These are phyloP conservation scores for Agaricus blazei DNA, from an alignment of 768 basidiomycete genomes.

Conservation along the genomic window DNA sequence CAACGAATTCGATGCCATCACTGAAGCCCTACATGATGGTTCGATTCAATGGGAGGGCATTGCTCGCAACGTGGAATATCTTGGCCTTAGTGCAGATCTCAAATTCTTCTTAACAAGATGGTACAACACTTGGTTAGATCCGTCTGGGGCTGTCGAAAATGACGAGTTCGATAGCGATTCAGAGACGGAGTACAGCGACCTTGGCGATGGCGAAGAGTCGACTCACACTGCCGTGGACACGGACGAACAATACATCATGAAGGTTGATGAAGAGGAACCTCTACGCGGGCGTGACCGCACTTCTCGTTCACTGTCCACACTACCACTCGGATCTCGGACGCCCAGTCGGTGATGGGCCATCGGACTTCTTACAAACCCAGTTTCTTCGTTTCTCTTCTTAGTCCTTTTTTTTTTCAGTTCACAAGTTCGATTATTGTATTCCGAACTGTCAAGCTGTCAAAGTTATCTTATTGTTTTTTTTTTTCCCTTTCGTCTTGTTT, in stretches of 20 bases:
- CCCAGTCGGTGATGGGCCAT: conserved; percentile 2
- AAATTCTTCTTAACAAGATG: conserved; percentile 74
- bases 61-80: conserved; percentile 86
- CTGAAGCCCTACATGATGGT: conserved; percentile 60
- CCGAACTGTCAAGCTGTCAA: neutral
- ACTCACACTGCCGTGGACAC: conserved; percentile 32
- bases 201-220: conserved; percentile 30
- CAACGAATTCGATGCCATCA: conserved; percentile 60
- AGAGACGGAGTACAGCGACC: conserved; percentile 30
- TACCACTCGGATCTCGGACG: conserved; percentile 13
- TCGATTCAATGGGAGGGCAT: conserved; percentile 80
- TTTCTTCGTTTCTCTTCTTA: neutral
- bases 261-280: conserved; percentile 16
- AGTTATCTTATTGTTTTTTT: conserved; percentile 5
- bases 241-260: conserved; percentile 24
- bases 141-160: conserved; percentile 21
- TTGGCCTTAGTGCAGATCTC: conserved; percentile 70
- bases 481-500: neutral
- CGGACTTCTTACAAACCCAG: neutral
- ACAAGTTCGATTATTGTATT: conserved; percentile 4
- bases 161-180: conserved; percentile 32
- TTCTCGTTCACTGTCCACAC: conserved; percentile 32
- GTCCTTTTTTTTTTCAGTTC: neutral
- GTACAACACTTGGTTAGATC: conserved; percentile 62
- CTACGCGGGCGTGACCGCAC: conserved; percentile 8